Conservation (phyloP, 2,329 filamentous ascomycete species). For the Verticillium albo-atrum region DNA sequence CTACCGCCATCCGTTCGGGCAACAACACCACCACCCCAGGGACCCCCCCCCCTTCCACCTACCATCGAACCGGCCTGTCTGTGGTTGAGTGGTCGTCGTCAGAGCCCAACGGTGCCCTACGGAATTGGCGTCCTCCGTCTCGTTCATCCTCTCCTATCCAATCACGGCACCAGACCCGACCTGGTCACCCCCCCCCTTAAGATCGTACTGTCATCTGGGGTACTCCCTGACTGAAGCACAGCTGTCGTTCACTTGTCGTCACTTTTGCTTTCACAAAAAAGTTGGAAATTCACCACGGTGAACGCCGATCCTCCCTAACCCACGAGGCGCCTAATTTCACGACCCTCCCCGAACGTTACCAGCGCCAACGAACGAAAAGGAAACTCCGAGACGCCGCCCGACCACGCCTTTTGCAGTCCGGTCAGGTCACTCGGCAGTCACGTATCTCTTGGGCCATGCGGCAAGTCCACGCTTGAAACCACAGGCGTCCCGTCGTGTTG, state of each 20-base stretch:
- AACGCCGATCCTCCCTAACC: slow-evolving; percentile 8
- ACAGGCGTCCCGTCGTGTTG: slow-evolving; percentile 8
- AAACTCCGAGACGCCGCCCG: not conserved
- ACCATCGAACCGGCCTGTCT: not conserved
- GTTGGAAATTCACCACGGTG: slow-evolving; percentile 3
- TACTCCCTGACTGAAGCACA: slow-evolving; percentile 8
- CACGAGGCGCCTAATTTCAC: not conserved
- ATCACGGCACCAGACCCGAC: not conserved
- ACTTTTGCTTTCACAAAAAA: not conserved
- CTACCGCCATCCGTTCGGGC: slow-evolving; percentile 22
- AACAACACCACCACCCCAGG: slow-evolving; percentile 20
- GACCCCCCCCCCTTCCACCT: not conserved
- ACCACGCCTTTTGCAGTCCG: slow-evolving; percentile 4
- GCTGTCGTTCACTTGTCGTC: not conserved
- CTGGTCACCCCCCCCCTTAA: not conserved
- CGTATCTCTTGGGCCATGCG: slow-evolving; percentile 12
- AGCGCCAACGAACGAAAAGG: not conserved
- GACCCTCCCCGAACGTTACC: not conserved
- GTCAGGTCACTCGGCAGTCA: slow-evolving; percentile 10
- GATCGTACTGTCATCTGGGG: slow-evolving; percentile 10
- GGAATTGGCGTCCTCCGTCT: slow-evolving; percentile 7
- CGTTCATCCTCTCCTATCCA: not conserved
- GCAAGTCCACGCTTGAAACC: slow-evolving; percentile 12
- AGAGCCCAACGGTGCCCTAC: slow-evolving; percentile 24
- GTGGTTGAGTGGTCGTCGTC: slow-evolving; percentile 8